Conservation (phyloP, 208 protist species). For the Ichthyophonus hoferi region DNA sequence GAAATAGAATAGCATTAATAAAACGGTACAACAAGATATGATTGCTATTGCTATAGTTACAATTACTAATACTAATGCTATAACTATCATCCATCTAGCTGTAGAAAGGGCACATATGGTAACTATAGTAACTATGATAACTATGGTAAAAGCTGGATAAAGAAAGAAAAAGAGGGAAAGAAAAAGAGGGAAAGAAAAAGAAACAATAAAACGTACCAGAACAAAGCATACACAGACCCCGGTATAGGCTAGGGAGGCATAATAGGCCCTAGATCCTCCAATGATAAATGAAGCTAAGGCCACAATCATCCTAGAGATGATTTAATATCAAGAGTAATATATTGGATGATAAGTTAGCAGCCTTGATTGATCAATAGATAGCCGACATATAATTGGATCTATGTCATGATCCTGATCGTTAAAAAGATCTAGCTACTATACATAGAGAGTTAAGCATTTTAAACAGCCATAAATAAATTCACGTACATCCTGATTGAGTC, state of each 20-base stretch:
- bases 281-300: background rate
- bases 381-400: no score
- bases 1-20: no score
- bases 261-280: background rate
- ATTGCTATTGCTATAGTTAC: background rate
- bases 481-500: background rate
- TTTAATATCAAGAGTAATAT: no score
- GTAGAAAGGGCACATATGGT: background rate
- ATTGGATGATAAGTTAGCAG: no score
- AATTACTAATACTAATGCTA: background rate
- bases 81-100: background rate
- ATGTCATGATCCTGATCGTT: no score
- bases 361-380: no score
- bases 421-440: background rate
- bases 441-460: background rate
- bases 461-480: background rate
- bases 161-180: background rate
- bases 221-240: background rate
- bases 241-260: background rate
- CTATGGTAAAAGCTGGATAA: background rate
- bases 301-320: conserved; percentile 11
- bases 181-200: background rate
- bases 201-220: background rate
- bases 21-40: no score
- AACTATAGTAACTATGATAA: background rate